Conservation (phyloP, 2,329 filamentous ascomycete genomes). For the Volutella citrinella region DNA sequence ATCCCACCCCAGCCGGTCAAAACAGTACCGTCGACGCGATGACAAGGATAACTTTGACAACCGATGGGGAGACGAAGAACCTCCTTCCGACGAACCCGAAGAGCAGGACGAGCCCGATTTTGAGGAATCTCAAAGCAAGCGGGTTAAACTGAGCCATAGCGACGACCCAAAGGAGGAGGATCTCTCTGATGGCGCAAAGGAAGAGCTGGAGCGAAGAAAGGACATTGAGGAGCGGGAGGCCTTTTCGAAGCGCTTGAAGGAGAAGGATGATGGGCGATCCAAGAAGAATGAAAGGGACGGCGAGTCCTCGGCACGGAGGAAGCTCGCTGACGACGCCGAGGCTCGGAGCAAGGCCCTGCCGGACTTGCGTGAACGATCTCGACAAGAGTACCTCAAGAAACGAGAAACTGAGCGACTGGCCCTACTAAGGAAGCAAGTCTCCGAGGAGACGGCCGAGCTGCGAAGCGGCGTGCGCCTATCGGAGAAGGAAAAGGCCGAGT, state of each 20-base stretch:
- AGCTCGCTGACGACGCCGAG: conserved; percentile 51
- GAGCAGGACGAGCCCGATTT: conserved; percentile 57
- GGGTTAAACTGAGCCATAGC: conserved; percentile 63
- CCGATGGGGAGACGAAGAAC: conserved; percentile 78
- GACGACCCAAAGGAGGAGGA: conserved; percentile 45
- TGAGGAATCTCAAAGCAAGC: conserved; percentile 67
- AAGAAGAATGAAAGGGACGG: conserved; percentile 64
- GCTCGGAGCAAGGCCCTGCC: conserved; percentile 70
- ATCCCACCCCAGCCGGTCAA: conserved; percentile 33
- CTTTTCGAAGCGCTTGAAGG: conserved; percentile 71
- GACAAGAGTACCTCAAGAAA: conserved; percentile 93
- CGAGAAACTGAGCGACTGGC: conserved; percentile 82
- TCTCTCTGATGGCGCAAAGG: conserved; percentile 57
- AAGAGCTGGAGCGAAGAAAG: conserved; percentile 56
- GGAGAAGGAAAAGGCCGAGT: conserved; percentile 78
- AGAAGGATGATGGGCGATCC: conserved; percentile 66
- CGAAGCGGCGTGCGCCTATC: conserved; percentile 73
- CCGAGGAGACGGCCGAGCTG: conserved; percentile 80
- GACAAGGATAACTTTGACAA: conserved; percentile 62
- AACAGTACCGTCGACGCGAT: conserved; percentile 41
- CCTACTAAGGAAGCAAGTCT: conserved; percentile 84
- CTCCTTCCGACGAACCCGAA: conserved; percentile 39
- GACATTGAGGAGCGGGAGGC: conserved; percentile 76
- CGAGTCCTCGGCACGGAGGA: conserved; percentile 54
- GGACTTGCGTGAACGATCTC: conserved; percentile 77